These are phyloP conservation scores for Saccharomycopsis sp. DNA, from an alignment of 805 yeast genomes.

Conservation along the genomic window DNA sequence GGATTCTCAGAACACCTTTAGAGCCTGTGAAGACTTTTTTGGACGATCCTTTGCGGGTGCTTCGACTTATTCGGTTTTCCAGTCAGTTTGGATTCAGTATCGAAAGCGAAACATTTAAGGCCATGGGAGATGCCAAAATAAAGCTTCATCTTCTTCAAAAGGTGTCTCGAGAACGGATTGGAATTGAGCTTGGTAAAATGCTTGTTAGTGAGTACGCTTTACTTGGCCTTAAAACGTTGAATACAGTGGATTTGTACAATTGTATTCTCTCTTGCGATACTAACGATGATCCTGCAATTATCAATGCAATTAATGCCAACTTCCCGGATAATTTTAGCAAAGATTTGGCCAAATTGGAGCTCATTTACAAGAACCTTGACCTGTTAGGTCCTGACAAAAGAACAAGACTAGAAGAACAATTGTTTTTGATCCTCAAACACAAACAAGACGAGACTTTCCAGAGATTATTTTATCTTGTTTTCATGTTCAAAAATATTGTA, in stretches of 20 bases:
- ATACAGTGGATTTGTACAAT: slow-evolving; percentile 46
- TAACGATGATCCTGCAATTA: slow-evolving; percentile 22
- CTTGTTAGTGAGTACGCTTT: slow-evolving; percentile 56
- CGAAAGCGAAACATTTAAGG: slow-evolving; percentile 48
- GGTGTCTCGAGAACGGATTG: slow-evolving; percentile 86
- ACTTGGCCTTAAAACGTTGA: slow-evolving; percentile 56
- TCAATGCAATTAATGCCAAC: slow-evolving; percentile 22
- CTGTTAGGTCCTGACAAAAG: slow-evolving; percentile 1
- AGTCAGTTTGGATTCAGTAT: slow-evolving; percentile 65
- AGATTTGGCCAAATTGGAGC: slow-evolving; percentile 23
- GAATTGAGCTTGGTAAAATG: slow-evolving; percentile 75
- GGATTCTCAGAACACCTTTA: slow-evolving; percentile 81
- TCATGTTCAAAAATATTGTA: slow-evolving; percentile 13
- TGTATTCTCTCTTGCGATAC: slow-evolving; percentile 46
- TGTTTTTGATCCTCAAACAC: background rate
- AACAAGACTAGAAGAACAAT: slow-evolving; percentile 1
- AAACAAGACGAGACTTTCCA: slow-evolving; percentile 8
- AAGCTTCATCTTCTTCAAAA: slow-evolving; percentile 56
- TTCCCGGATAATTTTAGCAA: slow-evolving; percentile 22
- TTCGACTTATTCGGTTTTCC: slow-evolving; percentile 83
- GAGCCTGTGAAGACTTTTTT: slow-evolving; percentile 77
- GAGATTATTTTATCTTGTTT: slow-evolving; percentile 9
- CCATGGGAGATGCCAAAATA: slow-evolving; percentile 56
- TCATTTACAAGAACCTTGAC: slow-evolving; percentile 20
- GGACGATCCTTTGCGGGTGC: slow-evolving; percentile 90